Evolutionary conservation across 371 early-diverging fungal genomes (phyloP).

Genomic region (Mucor lusitanicus): DNA sequence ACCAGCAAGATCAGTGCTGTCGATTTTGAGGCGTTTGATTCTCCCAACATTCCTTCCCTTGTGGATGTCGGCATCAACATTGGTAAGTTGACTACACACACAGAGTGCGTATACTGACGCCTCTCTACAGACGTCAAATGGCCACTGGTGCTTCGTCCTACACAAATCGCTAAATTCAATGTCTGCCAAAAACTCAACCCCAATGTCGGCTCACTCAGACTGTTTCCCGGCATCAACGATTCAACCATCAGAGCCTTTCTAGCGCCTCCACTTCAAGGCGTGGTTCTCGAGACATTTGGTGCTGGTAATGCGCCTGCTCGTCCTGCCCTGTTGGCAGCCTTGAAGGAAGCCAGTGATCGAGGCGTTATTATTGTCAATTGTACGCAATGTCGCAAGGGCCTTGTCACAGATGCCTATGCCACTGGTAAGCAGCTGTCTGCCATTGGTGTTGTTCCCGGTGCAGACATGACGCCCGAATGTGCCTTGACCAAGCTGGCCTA

Average conservation of each 20-base stretch:
- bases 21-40: slow-evolving; percentile 96
- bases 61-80: slow-evolving; percentile 95
- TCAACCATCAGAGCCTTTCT: slow-evolving; percentile 87
- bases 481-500: slow-evolving; percentile 95
- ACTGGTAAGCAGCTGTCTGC: slow-evolving; percentile 84
- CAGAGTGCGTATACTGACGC: no score
- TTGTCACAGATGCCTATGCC: slow-evolving; percentile 90
- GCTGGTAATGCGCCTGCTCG: slow-evolving; percentile 96
- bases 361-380: slow-evolving; percentile 97
- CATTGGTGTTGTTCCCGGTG: slow-evolving; percentile 91
- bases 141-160: slow-evolving; percentile 87
- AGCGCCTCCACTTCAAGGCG: slow-evolving; percentile 84
- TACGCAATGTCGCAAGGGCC: slow-evolving; percentile 87
- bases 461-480: slow-evolving; percentile 98
- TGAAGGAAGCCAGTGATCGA: slow-evolving; percentile 87
- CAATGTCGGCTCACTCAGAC: slow-evolving; percentile 86
- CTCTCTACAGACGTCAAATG: slow-evolving; percentile 81
- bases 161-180: slow-evolving; percentile 78
- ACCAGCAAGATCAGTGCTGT: slow-evolving; percentile 92
- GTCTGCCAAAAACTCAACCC: slow-evolving; percentile 84
- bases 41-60: slow-evolving; percentile 89
- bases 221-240: slow-evolving; percentile 95
- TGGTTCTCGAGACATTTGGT: slow-evolving; percentile 96
- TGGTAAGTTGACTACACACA: no score
- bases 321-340: slow-evolving; percentile 75